Evolutionary conservation across 768 basidiomycete species (phyloP).

Genomic region (Phlegmacium glaucopus): DNA sequence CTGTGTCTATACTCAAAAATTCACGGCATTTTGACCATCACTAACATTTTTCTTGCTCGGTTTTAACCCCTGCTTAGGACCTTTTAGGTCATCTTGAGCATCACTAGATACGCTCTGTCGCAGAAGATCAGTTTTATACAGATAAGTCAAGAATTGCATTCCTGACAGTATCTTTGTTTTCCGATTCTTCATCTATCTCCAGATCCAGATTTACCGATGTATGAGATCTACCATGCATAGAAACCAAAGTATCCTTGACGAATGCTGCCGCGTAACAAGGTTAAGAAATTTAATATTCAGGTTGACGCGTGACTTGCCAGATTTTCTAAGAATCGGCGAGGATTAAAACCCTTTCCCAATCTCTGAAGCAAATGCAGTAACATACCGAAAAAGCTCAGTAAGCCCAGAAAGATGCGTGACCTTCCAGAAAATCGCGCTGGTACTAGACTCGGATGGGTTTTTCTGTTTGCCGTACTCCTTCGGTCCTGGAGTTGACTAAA

Average conservation of each 20-base stretch:
- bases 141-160: too few relatives aligned
- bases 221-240: conserved; percentile 42
- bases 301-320: background rate
- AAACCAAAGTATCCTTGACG: conserved; percentile 37
- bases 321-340: too few relatives aligned
- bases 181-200: too few relatives aligned
- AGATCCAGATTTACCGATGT: conserved; percentile 3
- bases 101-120: too few relatives aligned
- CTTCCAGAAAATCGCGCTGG: conserved; percentile 46
- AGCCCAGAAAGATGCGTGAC: conserved; percentile 45
- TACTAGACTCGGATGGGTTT: conserved; percentile 38
- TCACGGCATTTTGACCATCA: too few relatives aligned
- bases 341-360: background rate
- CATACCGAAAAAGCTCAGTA: conserved; percentile 46
- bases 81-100: too few relatives aligned
- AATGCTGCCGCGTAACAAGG: conserved; percentile 20
- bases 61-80: too few relatives aligned
- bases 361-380: background rate
- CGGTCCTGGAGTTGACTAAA: conserved; percentile 16
- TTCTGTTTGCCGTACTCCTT: conserved; percentile 24
- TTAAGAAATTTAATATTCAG: background rate
- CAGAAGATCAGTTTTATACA: too few relatives aligned
- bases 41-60: too few relatives aligned
- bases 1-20: too few relatives aligned
- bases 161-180: too few relatives aligned